Percentiles rank a stretch among this genome's conserved stretches.
Conservation (phyloP, 495 filamentous ascomycete genomes). For the Beverwykella pulmonaria region DNA sequence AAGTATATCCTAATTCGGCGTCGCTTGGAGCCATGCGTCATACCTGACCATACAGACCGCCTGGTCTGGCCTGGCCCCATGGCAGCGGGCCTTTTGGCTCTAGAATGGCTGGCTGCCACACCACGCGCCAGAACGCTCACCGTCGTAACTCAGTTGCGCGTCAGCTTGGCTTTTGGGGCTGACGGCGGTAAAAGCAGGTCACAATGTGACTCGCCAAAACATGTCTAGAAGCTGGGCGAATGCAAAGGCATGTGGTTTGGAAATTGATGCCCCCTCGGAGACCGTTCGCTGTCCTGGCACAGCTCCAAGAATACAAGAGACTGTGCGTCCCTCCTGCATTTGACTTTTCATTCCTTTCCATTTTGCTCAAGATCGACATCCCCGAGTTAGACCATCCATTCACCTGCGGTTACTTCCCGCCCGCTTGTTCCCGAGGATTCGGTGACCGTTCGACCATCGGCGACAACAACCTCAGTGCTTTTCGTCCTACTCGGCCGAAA, state of each 20-base stretch:
- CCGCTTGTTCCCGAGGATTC: conserved; percentile 17
- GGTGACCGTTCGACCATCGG: conserved; percentile 20
- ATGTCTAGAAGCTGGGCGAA: conserved; percentile 28
- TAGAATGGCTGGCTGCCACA: not conserved
- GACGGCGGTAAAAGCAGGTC: conserved; percentile 21
- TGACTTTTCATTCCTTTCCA: conserved; percentile 5
- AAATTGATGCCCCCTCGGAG: conserved; percentile 12
- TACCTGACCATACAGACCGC: not conserved
- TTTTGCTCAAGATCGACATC: conserved; percentile 17
- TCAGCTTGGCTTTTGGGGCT: conserved; percentile 31
- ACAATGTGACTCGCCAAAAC: conserved; percentile 29
- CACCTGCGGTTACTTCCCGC: conserved; percentile 15
- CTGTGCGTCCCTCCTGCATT: conserved; percentile 17
- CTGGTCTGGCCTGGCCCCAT: not conserved
- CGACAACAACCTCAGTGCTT: not conserved
- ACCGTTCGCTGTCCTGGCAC: conserved; percentile 8
- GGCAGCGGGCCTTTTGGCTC: not conserved
- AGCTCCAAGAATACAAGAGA: conserved; percentile 16
- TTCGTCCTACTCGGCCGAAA: not conserved
- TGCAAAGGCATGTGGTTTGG: conserved; percentile 20
- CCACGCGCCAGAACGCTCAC: not conserved
- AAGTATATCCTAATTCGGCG: not conserved
- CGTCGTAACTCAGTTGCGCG: conserved; percentile 1
- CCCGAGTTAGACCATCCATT: conserved; percentile 6
- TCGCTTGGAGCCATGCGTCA: not conserved